A percentile compares a stretch with the other conserved stretches of the same genome.
Evolutionary conservation across 2,329 filamentous ascomycete species (phyloP).

Genomic region (Dendryphion nanum): DNA sequence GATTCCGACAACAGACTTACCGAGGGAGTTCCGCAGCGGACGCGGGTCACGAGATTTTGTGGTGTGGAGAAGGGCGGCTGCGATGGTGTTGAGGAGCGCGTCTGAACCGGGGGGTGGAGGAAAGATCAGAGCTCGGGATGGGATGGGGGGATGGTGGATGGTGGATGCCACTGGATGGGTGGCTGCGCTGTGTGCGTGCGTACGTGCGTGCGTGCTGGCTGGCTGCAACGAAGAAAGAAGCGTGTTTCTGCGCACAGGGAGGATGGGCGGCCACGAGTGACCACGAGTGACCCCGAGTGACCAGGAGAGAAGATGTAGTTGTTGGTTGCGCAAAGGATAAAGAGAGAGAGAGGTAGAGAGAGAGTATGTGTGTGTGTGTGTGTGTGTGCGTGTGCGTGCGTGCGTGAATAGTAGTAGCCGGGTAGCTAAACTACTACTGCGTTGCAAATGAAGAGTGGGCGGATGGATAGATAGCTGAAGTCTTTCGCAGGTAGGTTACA

Average conservation of each 20-base stretch:
- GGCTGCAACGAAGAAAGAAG: neutral
- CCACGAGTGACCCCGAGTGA: too few relatives aligned
- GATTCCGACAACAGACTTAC: conserved; percentile 28
- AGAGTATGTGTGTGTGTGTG: neutral
- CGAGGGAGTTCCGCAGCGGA: conserved; percentile 32
- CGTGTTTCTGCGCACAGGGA: neutral
- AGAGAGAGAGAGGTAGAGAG: neutral
- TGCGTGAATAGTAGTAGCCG: neutral
- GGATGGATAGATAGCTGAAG: too few relatives aligned
- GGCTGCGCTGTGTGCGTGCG: neutral
- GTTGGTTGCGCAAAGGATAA: too few relatives aligned
- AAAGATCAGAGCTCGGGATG: neutral
- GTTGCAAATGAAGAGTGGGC: too few relatives aligned
- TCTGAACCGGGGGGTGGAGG: conserved; percentile 1
- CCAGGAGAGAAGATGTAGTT: too few relatives aligned
- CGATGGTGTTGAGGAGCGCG: conserved; percentile 17
- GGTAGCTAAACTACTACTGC: too few relatives aligned
- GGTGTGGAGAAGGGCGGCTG: conserved; percentile 8
- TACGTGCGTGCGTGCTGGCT: neutral
- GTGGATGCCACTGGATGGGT: neutral
- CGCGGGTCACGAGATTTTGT: conserved; percentile 35
- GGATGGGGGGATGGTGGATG: neutral
- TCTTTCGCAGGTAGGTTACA: too few relatives aligned
- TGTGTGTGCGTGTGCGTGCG: neutral
- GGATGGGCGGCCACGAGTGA: too few relatives aligned